These are phyloP conservation scores for Pyrus betulifolia DNA, from an alignment of 306 rosid species.

Conservation along the genomic window DNA sequence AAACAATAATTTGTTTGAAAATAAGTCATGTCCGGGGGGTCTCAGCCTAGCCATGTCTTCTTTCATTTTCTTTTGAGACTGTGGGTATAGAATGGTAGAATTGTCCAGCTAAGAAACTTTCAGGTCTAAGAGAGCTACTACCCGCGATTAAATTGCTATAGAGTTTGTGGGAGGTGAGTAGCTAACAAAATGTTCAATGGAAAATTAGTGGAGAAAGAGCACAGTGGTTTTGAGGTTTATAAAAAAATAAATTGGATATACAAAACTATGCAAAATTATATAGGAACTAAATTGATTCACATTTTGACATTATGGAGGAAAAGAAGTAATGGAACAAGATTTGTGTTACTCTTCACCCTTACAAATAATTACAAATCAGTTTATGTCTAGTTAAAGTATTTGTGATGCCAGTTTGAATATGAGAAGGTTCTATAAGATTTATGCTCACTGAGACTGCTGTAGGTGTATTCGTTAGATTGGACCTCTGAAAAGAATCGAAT, in stretches of 20 bases:
- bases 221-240: not conserved
- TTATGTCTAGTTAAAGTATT: not conserved
- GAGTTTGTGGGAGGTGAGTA: not conserved
- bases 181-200: not conserved
- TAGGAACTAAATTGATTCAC: not conserved
- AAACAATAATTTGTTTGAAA: not conserved
- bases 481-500: slow-evolving; percentile 77
- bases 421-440: slow-evolving; percentile 1
- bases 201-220: not conserved
- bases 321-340: not conserved
- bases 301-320: not conserved
- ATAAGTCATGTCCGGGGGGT: not conserved
- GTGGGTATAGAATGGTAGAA: not conserved
- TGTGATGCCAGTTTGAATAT: not conserved
- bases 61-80: not conserved
- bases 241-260: not conserved
- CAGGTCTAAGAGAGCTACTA: not conserved
- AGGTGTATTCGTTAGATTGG: slow-evolving; percentile 99
- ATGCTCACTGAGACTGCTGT: slow-evolving; percentile 14
- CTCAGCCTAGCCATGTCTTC: not conserved
- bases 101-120: not conserved
- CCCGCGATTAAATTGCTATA: not conserved
- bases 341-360: not conserved
- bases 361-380: not conserved
- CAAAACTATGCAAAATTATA: not conserved